A percentile compares a stretch with the other conserved stretches of the same genome.
Conservation (phyloP, 2,329 filamentous ascomycete species). For the Helotiales sp. region DNA sequence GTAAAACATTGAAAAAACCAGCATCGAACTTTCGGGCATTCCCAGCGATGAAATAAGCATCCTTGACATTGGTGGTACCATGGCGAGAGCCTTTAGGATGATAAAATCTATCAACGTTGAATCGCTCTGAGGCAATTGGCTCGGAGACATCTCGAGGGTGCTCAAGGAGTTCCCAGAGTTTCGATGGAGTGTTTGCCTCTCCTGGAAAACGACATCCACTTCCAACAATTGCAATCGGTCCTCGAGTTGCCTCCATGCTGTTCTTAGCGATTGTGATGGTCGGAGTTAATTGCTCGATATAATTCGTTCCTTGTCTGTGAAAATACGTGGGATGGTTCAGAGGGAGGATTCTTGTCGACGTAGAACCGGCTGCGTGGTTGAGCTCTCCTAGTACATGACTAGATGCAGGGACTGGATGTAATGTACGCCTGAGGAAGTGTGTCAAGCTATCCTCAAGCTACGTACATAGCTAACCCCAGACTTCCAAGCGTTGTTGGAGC, state of each 20-base stretch:
- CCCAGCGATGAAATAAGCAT: conserved; percentile 9
- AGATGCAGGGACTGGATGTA: no score
- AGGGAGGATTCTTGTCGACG: no score
- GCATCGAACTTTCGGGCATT: conserved; percentile 9
- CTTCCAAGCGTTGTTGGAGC: no score
- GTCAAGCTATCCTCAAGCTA: no score
- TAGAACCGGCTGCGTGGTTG: no score
- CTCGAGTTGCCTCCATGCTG: conserved; percentile 1
- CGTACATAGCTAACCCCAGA: no score
- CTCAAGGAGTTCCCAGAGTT: conserved; percentile 37
- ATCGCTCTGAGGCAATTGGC: conserved; percentile 33
- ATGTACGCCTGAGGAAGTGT: no score
- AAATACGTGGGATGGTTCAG: no score
- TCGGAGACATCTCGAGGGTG: conserved; percentile 25
- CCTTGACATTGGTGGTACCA: conserved; percentile 11
- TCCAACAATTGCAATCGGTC: conserved; percentile 15
- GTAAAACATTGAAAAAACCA: conserved; percentile 12
- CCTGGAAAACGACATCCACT: conserved; percentile 12
- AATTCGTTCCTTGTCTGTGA: no score
- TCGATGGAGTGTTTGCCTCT: conserved; percentile 17
- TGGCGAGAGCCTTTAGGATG: conserved; percentile 42
- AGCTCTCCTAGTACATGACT: no score
- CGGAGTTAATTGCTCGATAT: no score
- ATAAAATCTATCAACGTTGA: conserved; percentile 53
- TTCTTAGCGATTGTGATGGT: no score